Evolutionary conservation across 805 yeast genomes (phyloP).

Genomic region (Debaryomyces maramus): DNA sequence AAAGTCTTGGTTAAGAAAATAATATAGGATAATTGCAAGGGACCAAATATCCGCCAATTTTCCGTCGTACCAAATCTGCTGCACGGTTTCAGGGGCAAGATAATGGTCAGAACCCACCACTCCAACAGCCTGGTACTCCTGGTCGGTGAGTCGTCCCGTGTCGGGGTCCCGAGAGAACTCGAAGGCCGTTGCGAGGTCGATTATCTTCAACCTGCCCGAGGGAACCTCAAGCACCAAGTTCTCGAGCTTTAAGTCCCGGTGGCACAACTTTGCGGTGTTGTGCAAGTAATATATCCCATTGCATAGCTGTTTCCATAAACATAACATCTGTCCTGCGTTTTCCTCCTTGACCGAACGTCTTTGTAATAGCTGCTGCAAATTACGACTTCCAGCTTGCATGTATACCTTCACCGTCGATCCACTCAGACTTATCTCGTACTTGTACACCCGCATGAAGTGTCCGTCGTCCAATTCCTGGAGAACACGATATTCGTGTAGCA

Average conservation of each 20-base stretch:
- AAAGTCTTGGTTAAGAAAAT: constrained; percentile 26
- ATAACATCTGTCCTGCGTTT: constrained; percentile 16
- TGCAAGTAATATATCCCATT: constrained; percentile 43
- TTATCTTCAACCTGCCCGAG: constrained; percentile 37
- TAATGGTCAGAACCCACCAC: constrained; percentile 48
- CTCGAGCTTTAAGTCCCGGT: constrained; percentile 52
- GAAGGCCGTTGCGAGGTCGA: constrained; percentile 42
- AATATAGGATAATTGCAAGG: constrained; percentile 43
- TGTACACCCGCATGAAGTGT: constrained; percentile 36
- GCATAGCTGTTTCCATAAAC: constrained; percentile 44
- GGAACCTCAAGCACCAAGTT: constrained; percentile 38
- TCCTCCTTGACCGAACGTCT: background rate
- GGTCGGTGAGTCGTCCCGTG: background rate
- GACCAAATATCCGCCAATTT: constrained; percentile 50
- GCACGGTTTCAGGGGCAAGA: constrained; percentile 50
- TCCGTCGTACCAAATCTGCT: constrained; percentile 39
- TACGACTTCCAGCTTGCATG: constrained; percentile 33
- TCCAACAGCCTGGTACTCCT: constrained; percentile 32
- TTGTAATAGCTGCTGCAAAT: constrained; percentile 15
- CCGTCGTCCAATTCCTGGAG: constrained; percentile 27
- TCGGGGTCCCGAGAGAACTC: constrained; percentile 8
- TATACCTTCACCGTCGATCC: constrained; percentile 27
- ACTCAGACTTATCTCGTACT: constrained; percentile 24
- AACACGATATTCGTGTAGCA: constrained; percentile 36
- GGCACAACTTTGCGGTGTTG: constrained; percentile 31